These are phyloP conservation scores for Apophysomyces elegans DNA, from an alignment of 371 early-diverging fungal genomes.

Conservation along the genomic window DNA sequence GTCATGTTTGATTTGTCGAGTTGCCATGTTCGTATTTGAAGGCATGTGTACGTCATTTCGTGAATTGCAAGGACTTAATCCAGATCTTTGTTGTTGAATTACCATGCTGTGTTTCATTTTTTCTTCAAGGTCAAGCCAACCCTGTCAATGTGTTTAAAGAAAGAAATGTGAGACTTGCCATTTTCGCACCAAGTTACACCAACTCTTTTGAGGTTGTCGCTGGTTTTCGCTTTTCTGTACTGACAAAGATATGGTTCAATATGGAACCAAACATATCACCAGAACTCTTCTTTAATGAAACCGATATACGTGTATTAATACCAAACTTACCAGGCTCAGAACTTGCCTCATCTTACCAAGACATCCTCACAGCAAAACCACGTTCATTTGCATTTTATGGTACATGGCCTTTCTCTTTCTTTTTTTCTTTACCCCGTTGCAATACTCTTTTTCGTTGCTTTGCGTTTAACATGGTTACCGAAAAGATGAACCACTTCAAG, in stretches of 20 bases:
- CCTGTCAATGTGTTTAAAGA: no score
- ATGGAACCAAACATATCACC: conserved; percentile 31
- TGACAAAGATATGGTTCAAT: conserved; percentile 2
- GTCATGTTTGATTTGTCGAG: no score
- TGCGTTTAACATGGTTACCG: background rate
- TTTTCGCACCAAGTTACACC: background rate
- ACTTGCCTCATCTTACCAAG: conserved; percentile 9
- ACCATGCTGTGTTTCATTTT: no score
- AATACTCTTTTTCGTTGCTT: no score
- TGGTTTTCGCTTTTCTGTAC: background rate
- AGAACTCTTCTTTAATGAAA: conserved; percentile 53
- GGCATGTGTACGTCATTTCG: no score
- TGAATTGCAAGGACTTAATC: no score
- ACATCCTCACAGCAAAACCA: conserved; percentile 27
- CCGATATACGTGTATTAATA: conserved; percentile 70
- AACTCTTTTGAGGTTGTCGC: background rate
- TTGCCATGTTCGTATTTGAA: no score
- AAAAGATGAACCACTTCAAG: conserved; percentile 48
- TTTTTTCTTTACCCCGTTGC: background rate
- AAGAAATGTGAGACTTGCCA: no score
- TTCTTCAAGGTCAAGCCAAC: no score
- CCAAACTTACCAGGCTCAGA: conserved; percentile 54
- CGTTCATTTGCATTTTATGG: conserved; percentile 53
- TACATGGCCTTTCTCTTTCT: conserved; percentile 10
- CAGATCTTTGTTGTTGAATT: no score